Base-by-base conservation (phyloP, 768 basidiomycete species). In the Lyophyllum decastes region DNA sequence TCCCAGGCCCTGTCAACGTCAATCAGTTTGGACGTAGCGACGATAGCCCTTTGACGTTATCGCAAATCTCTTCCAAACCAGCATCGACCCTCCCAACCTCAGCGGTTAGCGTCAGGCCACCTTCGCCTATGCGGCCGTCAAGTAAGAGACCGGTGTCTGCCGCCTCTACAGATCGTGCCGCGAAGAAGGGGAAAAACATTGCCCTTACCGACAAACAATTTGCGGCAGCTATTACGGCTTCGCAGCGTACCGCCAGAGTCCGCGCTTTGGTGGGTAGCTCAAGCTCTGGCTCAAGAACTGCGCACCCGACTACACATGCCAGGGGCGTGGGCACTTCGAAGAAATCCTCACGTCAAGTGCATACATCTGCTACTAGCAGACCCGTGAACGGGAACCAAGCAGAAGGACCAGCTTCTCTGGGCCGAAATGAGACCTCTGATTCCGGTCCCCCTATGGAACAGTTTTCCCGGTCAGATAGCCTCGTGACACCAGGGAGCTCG, bases 61-160 rank as follows among this genome's bases (percentile, higher is more conserved):
- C 82, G 40, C 80, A 84, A 64, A 71, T 84, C 62, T 85, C 82
- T 59, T 66, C 55, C 53, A 74, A 72, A 49, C 35, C 24, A 49
- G 57, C 52, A 40, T 38, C 59, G 50, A 26, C 59, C 43, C 47
- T 40, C 14, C 61, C 60, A 16, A 24, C 53, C 43, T 53, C 51
- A 43, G 53, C 55, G 16, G 61, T 57, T 38, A 26, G 35, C 19
- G 58, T 60, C 44, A 62, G 46, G 17, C 69, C 69, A 51, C 66
- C 66, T 51, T 77, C 80, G 4, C 77, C 80, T 50, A 71, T 75
- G 70, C 73, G 79, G 60, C 68, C 64, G 25, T 71, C 79, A 22
- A 76, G 66, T 62, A 87, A 87, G 70, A 83, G 86, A 61, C 70
- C 73, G 58, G 76, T 72, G 35, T 68, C 66, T 34, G 64, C 52